These are phyloP conservation scores for Rhodotorula kratochvilovae DNA, from an alignment of 768 basidiomycete species.

Conservation along the genomic window DNA sequence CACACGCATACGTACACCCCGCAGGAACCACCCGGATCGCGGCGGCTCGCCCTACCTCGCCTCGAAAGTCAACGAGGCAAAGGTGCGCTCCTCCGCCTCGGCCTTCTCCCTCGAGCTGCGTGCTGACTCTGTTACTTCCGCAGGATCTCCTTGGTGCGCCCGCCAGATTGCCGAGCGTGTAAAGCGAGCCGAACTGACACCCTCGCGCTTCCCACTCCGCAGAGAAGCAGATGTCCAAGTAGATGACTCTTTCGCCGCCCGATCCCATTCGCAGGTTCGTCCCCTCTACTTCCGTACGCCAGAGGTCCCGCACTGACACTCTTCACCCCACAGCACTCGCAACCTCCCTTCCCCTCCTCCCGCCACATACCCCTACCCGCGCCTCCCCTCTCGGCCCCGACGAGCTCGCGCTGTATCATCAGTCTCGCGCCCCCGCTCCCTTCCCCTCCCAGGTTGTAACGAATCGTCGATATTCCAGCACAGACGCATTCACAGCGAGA, in stretches of 20 bases:
- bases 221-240: conserved; percentile 40
- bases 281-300: too few relatives aligned
- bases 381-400: neutral
- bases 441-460: too few relatives aligned
- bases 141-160: conserved; percentile 36
- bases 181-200: too few relatives aligned
- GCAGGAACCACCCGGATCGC: conserved; percentile 85
- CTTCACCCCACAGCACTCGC: neutral
- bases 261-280: neutral
- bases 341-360: neutral
- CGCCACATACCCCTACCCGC: neutral
- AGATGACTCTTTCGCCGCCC: neutral
- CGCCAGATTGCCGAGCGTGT: too few relatives aligned
- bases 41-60: conserved; percentile 98
- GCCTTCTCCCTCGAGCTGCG: too few relatives aligned
- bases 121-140: neutral
- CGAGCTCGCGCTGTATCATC: neutral
- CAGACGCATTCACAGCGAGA: too few relatives aligned
- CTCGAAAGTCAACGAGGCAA: conserved; percentile 98
- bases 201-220: neutral
- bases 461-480: too few relatives aligned
- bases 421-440: too few relatives aligned
- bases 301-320: neutral
- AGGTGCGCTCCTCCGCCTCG: conserved; percentile 51
- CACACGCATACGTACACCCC: too few relatives aligned